Base-by-base conservation (phyloP, 164 flowering plant species). In the Tetrastigma voinierianum region DNA sequence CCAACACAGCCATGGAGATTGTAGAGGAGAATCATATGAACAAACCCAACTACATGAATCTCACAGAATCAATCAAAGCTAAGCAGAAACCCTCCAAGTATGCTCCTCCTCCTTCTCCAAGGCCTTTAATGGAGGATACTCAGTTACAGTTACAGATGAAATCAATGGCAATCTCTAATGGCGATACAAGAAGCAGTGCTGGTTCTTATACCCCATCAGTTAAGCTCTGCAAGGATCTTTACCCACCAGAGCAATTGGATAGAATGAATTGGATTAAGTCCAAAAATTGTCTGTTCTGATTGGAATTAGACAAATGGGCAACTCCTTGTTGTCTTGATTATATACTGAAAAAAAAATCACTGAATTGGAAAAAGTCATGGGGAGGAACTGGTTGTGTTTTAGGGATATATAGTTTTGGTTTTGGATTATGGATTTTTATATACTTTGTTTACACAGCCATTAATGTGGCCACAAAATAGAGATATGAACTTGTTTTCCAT, bases 41-140 rank as follows among this genome's bases (percentile, higher is more conserved):
- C 12, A 86, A 74, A 45, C 89, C 90, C 0, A 70, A 74, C 71
- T 88, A 81, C 79, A 80, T 84, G 90, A 83, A 59, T 53, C 77
- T 71, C 13, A 88, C 93, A 10, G 73, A 72, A 46, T 84, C 90
- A 2, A 77, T 64, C 12, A 83, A 75, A 79, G 87, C 87, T 18
- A 88, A 86, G 76, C 85, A 69, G 32, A 78, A 66, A 51, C 66
- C 62, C 24, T 60, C 23, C 56, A 59, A 56, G 59, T 54, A 10
- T 49, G 49, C 53, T 24, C 3, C 56, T 59, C 45, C 49, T 1
- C 72, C 62, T 59, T 32, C 49, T 1, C 72, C 62, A 62, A 73
- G 72, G 69, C 61, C 56, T 44, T 54, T 57, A 8, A 47, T 21
- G 21, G 74, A 71, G 61, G 78, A 72, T 57, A 16, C 46, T 55